Conservation (phyloP, 192 early-diverging fungal species). For the Bifiguratus adelaidae region DNA sequence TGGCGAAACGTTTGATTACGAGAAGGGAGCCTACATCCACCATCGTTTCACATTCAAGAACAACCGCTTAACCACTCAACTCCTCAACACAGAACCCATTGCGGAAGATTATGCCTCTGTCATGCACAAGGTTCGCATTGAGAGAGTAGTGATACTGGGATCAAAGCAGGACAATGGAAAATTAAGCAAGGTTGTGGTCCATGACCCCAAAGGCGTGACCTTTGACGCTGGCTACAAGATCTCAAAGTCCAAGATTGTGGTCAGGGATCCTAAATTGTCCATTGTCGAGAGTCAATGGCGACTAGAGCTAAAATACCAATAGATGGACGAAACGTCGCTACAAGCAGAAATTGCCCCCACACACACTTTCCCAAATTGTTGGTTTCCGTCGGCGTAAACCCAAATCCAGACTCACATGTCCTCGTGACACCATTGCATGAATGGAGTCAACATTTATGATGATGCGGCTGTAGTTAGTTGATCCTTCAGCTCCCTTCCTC, state of each 20-base stretch:
- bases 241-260: conserved; percentile 12
- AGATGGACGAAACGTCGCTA: no score
- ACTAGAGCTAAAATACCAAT: no score
- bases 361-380: no score
- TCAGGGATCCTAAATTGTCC: conserved; percentile 32
- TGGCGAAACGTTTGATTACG: conserved; percentile 66
- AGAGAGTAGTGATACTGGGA: conserved; percentile 30
- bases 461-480: no score
- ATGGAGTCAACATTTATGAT: no score
- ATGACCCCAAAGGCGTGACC: conserved; percentile 15
- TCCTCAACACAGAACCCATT: conserved; percentile 4
- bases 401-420: no score
- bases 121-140: conserved; percentile 20
- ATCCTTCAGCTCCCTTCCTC: no score
- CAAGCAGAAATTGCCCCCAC: no score
- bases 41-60: conserved; percentile 34
- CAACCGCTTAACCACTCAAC: conserved; percentile 21
- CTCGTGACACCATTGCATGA: no score
- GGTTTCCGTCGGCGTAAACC: no score
- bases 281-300: conserved; percentile 28
- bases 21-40: conserved; percentile 57
- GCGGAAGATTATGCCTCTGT: conserved; percentile 9
- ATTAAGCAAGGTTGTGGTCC: conserved; percentile 18
- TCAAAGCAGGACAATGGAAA: neutral
- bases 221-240: conserved; percentile 13